Evolutionary conservation across 192 early-diverging fungal species (phyloP), one percentile per base, ranked within the genome.

Genomic region (Chytriomyces hyalinus): DNA sequence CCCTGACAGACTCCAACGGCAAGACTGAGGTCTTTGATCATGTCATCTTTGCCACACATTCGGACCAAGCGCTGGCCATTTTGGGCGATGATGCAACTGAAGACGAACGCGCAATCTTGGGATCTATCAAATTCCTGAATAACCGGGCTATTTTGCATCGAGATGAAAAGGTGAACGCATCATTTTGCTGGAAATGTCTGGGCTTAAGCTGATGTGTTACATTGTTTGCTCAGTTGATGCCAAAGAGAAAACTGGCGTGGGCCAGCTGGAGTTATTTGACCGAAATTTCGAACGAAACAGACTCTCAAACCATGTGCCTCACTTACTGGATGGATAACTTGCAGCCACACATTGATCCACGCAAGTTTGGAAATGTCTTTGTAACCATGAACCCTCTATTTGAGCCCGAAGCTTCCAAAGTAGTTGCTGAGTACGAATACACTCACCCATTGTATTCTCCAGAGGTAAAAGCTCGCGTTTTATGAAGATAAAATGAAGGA

Each of bases 291-390:
- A 66, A 65, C 36, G 81, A 85, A 44, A 70, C 67, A 0, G 71
- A 67, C 48, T 80, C 80, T 9, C 79, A 75, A 8, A 49, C 28
- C 10, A 75, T 90, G 51, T 88, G 81, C 67, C 73, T 90, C 17
- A 90, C 88, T 7, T 91, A 91, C 71, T 90, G 87, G 80, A 91
- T 90, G 89, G 90, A 91, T 78, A 76, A 78, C 49, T 79, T 91
- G 44, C 90, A 91, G 68, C 84, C 85, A 2, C 85, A 76, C 50
- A 79, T 91, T 6, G 75, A 85, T 47, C 45, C 66, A 11, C 65
- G 80, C 46, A 65, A 65, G 36, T 84, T 78, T 74, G 90, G 90
- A 8, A 68, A 84, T 10, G 81, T 91, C 5, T 81, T 91, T 50
- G 87, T 91, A 7, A 87, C 88, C 4, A 70, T 91, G 67, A 91